Evolutionary conservation across 495 filamentous ascomycete genomes (phyloP), one percentile per base, ranked within the genome.

Genomic region (Friedmanniomyces simplex): DNA sequence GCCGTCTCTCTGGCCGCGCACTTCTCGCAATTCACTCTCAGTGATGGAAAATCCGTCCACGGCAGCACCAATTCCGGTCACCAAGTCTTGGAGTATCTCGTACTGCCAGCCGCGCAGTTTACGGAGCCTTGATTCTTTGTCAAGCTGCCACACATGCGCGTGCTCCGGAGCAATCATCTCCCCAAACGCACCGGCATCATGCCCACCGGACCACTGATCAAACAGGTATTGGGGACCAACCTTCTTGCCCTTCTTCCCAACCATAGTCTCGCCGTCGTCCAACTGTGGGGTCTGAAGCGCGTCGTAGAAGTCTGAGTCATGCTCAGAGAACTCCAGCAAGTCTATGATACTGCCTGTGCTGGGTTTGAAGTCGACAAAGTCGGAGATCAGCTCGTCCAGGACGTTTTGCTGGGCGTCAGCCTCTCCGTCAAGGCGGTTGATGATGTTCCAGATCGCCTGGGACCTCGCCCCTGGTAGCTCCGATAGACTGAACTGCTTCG

Each of bases 321-420:
- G 72, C 2, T 72, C 64, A 0, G 69, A 68, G 64, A 89, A 89
- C 58, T 88, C 80, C 1, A 88, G 70, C 59, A 77, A 78, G 7
- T 85, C 78, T n/a, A 86, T 65, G 0, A 91, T 46, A 0, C 76
- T 52, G 7, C 36, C 12, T 6, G 53, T 21, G 28, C 57, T 57
- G 1, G 52, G 49, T 22, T 12, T 57, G 1, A 63, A 61, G 0
- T 30, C 50, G n/a, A 65, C 54, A 50, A 70, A 74, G 2, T 12
- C 28, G 2, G 55, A 46, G 28, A 77, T 70, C 7, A 66, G 54
- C 1, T 58, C 39, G 0, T 52, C 13, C 3, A 77, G 39, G 50
- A 58, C 28, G 55, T 56, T 36, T 56, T 48, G 22, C 24, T 71
- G 54, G 0, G 59, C 46, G 0, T 60, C 46, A 0, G 70, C 69